These are phyloP conservation scores for Pyracantha coccinea DNA, from an alignment of 331 rosid species.

Conservation along the genomic window DNA sequence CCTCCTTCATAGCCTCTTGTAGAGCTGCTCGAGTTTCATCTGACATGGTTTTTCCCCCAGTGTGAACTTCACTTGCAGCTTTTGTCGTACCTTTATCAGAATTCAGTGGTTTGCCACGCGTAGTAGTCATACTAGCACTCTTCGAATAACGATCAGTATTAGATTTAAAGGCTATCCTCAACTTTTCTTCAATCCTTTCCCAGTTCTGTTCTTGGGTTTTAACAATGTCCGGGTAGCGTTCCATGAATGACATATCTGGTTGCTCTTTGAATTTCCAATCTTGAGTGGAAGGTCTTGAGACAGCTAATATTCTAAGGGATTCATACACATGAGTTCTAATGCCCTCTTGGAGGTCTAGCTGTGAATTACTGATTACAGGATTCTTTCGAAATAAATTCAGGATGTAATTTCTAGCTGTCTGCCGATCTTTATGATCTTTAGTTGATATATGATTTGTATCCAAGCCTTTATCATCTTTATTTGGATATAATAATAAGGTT, in stretches of 20 bases:
- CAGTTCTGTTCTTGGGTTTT: constrained; percentile 43
- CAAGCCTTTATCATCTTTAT: neutral
- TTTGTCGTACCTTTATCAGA: constrained; percentile 27
- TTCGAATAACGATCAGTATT: constrained; percentile 18
- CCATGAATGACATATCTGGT: constrained; percentile 54
- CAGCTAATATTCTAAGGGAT: constrained; percentile 36
- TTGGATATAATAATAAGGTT: constrained; percentile 34
- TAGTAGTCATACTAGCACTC: constrained; percentile 18
- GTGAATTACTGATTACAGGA: constrained; percentile 36
- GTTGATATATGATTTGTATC: neutral
- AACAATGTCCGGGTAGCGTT: constrained; percentile 41
- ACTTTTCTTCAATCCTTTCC: constrained; percentile 21
- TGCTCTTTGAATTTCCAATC: constrained; percentile 49
- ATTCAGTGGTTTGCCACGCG: constrained; percentile 25
- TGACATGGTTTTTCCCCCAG: constrained; percentile 55
- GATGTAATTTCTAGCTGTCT: constrained; percentile 45
- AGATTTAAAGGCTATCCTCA: constrained; percentile 15
- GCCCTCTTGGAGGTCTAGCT: constrained; percentile 20
- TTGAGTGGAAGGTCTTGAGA: constrained; percentile 29
- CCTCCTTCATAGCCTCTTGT: constrained; percentile 57
- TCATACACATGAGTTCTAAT: constrained; percentile 21
- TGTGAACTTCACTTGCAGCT: constrained; percentile 24
- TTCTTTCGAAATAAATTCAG: constrained; percentile 44
- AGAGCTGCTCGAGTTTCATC: constrained; percentile 72
- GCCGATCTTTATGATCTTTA: constrained; percentile 20